A percentile compares a stretch with the other conserved stretches of the same genome.
Evolutionary conservation across 2,329 filamentous ascomycete species (phyloP).

Genomic region (Eutypa lata): DNA sequence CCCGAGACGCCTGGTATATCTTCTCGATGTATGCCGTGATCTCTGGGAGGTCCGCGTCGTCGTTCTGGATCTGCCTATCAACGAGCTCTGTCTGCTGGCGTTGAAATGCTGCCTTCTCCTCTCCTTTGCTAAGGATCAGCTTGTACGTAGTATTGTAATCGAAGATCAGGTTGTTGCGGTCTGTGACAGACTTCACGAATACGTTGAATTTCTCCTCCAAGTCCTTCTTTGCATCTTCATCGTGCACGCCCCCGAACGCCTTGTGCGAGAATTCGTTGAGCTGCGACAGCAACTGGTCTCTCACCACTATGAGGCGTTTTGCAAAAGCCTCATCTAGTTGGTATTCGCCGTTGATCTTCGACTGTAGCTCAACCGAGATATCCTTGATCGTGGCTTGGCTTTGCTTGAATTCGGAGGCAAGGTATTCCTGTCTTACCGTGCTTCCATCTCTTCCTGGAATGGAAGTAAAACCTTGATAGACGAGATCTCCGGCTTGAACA

Average conservation of each 20-base stretch:
- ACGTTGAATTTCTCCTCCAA: background rate
- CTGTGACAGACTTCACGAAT: background rate
- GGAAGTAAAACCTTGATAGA: background rate
- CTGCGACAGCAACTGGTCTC: background rate
- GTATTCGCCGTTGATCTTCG: background rate
- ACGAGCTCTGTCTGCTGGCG: background rate
- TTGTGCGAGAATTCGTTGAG: background rate
- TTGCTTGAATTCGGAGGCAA: background rate
- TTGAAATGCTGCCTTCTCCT: background rate
- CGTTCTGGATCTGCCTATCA: background rate
- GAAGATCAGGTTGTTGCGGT: background rate
- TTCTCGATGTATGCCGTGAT: background rate
- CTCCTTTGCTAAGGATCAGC: background rate
- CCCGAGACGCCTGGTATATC: background rate
- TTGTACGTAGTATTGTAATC: background rate
- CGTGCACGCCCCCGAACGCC: background rate
- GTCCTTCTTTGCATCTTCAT: background rate
- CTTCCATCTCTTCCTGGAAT: background rate
- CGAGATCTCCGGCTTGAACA: background rate
- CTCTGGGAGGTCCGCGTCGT: background rate
- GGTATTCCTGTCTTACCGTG: background rate
- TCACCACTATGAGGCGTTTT: background rate
- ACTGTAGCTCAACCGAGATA: background rate
- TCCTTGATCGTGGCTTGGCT: background rate
- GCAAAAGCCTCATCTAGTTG: background rate